Base-by-base conservation (phyloP, 1,139 yeast species). In the Candida frijolesensis region DNA sequence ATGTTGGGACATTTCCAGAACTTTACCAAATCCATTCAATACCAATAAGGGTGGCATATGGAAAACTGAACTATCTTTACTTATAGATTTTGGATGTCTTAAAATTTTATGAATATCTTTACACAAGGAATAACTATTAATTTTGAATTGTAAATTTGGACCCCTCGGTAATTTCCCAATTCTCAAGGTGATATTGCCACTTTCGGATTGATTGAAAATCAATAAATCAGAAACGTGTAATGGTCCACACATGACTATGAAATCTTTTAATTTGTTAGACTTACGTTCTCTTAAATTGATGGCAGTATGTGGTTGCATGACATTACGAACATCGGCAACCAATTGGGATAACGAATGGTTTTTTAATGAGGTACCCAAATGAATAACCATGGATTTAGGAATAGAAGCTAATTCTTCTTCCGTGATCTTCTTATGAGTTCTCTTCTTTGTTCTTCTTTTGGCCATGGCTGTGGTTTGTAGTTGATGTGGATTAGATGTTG, bases 281-380 rank as follows among this genome's bases (percentile, higher is more conserved):
- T 89, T 89, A 48, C 98, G 78, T 70, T 95, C 99, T 58, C 86
- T 79, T 55, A 95, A 79, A 59, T 84, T 87, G 60, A 90, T 84
- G 15, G 98, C 97, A 4, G 99, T 94, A 62, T 94, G 96, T 27
- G 99, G 99, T 65, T 90, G 95, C 97, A 94, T 91, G 56, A 90
- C 83, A 56, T 81, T 82, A 65, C 99, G 81, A 68, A 92, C 85
- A 67, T 94, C 99, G 56, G 80, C 79, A 16, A 92, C 97, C 53
- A 94, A 76, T 67, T 89, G 96, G 41, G 89, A 78, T 57, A 95
- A 74, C 2, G 96, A 83, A 60, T 87, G 91, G 64, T 94, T 92
- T 48, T 84, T 83, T 62, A 89, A 78, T 27, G 95, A 83, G 15
- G 85, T 75, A 3, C 97, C 97, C 50, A 92, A 79, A 61, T 94